These are phyloP conservation scores for Moringa oleifera DNA, from an alignment of 345 rosid species.

Conservation along the genomic window DNA sequence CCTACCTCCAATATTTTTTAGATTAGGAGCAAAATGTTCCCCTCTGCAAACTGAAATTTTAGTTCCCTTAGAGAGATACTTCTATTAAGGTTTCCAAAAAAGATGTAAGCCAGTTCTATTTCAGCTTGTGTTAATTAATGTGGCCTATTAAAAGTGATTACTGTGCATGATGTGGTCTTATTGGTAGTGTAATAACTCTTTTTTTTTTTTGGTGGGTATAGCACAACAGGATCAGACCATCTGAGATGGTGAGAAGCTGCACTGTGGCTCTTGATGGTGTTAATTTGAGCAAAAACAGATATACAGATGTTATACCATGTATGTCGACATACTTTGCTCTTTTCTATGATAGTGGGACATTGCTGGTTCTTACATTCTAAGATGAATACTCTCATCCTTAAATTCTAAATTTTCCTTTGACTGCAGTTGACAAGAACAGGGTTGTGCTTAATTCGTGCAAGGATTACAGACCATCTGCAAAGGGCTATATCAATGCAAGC, in stretches of 20 bases:
- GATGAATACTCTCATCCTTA: not conserved
- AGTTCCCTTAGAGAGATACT: too few relatives aligned
- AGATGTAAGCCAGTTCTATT: too few relatives aligned
- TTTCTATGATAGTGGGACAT: not conserved
- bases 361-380: not conserved
- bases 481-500: slow-evolving; percentile 89
- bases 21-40: too few relatives aligned
- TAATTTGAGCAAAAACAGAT: slow-evolving; percentile 71
- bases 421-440: slow-evolving; percentile 68
- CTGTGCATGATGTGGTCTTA: not conserved
- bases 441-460: slow-evolving; percentile 64
- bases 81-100: too few relatives aligned
- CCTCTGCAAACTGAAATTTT: too few relatives aligned
- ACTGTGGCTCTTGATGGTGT: slow-evolving; percentile 46
- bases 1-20: too few relatives aligned
- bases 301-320: slow-evolving; percentile 76
- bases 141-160: too few relatives aligned
- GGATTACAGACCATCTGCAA: slow-evolving; percentile 54
- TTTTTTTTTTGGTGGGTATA: slow-evolving; percentile 13
- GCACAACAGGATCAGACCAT: slow-evolving; percentile 46
- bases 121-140: not conserved
- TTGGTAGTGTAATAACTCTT: not conserved
- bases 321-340: slow-evolving; percentile 3
- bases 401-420: slow-evolving; percentile 4
- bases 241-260: slow-evolving; percentile 46